A percentile compares a stretch with the other conserved stretches of the same genome.
Conservation (phyloP, 257 asterid genomes). For the Cruciata laevipes region DNA sequence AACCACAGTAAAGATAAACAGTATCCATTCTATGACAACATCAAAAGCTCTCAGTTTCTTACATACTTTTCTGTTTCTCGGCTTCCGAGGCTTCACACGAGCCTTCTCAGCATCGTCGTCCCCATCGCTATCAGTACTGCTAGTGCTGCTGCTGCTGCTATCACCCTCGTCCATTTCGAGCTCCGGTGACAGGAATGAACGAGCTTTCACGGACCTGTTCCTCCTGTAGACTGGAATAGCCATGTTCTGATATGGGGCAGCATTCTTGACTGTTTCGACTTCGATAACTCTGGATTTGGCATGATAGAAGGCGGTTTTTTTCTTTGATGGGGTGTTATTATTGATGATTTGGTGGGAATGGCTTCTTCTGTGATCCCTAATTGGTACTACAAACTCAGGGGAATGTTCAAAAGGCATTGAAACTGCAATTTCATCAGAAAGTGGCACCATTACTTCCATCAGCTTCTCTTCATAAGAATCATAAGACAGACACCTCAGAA, state of each 20-base stretch:
- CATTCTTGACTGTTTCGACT: conserved; percentile 1
- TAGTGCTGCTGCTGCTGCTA: not conserved
- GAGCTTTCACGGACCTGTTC: conserved; percentile 12
- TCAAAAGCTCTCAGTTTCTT: conserved; percentile 13
- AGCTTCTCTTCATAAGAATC: no score
- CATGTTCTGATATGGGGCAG: no score
- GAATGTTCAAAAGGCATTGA: conserved; percentile 3
- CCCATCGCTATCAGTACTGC: not conserved
- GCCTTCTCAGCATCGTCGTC: not conserved
- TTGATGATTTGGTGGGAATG: not conserved
- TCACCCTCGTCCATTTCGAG: not conserved
- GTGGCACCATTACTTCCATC: not conserved
- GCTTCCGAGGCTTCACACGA: not conserved
- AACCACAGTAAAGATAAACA: conserved; percentile 9
- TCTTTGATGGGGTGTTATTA: not conserved
- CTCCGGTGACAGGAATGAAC: not conserved
- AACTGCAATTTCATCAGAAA: conserved; percentile 13
- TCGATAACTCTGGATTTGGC: conserved; percentile 20
- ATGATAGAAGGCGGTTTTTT: conserved; percentile 1
- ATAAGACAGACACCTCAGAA: no score
- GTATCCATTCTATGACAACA: conserved; percentile 18
- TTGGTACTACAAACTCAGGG: no score
- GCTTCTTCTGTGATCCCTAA: no score
- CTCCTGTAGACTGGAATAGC: not conserved
- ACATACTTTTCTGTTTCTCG: conserved; percentile 1